Evolutionary conservation across 305 asterid genomes (phyloP).

Genomic region (Vinca major): DNA sequence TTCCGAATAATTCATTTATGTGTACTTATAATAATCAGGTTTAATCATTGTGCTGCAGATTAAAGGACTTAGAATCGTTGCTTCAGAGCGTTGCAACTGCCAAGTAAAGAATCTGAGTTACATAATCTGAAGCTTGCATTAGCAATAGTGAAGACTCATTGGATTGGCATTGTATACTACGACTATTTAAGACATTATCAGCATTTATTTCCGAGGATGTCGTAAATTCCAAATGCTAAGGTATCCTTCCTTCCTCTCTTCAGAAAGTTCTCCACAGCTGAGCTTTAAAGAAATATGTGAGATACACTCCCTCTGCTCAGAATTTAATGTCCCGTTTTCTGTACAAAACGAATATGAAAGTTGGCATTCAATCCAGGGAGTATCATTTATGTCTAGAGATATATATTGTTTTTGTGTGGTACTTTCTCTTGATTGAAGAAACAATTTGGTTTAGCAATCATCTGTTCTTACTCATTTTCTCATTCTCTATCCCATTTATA

Average conservation of each 20-base stretch:
- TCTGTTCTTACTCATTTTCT: too few relatives aligned
- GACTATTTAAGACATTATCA: neutral
- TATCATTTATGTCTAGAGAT: too few relatives aligned
- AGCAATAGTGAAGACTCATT: neutral
- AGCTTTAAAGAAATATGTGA: neutral
- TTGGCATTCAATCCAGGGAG: too few relatives aligned
- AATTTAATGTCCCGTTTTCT: too few relatives aligned
- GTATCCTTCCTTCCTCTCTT: neutral
- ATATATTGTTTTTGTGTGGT: too few relatives aligned
- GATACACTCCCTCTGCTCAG: too few relatives aligned
- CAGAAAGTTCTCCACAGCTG: neutral
- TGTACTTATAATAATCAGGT: neutral
- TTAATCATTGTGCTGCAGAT: slow-evolving; percentile 16
- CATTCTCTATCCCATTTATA: too few relatives aligned
- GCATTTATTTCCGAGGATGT: neutral
- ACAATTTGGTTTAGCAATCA: too few relatives aligned
- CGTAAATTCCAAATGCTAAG: neutral
- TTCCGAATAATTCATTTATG: neutral
- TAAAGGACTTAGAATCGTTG: slow-evolving; percentile 28
- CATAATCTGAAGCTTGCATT: neutral
- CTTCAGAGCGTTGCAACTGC: slow-evolving; percentile 21
- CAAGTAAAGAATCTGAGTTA: slow-evolving; percentile 3
- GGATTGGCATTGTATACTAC: neutral
- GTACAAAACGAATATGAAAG: too few relatives aligned
- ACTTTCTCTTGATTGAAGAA: too few relatives aligned